phyloP scores from a whole-genome alignment of 1,284 basidiomycete genomes.

The Boletellus deceptivus region DNA sequence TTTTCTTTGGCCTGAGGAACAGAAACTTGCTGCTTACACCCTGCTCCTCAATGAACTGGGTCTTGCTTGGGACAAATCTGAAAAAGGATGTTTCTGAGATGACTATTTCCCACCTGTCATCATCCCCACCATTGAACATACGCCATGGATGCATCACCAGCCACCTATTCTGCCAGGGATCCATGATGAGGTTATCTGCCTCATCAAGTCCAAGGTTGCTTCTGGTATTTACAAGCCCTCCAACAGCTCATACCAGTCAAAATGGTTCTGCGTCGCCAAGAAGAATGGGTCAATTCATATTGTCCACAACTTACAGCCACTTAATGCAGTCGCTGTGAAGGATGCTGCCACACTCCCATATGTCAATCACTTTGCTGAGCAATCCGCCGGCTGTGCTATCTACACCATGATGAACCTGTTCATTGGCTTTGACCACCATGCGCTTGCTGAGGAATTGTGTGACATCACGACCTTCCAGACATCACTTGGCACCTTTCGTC shows the following conservation, averaged over 20 bases:
- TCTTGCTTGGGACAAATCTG: slow-evolving; percentile 28
- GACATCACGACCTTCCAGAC: slow-evolving; percentile 31
- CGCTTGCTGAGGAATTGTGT: slow-evolving; percentile 1
- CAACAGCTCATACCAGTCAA: neutral
- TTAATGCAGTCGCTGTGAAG: neutral
- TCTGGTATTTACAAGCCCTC: neutral
- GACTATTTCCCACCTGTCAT: slow-evolving; percentile 15
- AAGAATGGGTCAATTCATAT: neutral
- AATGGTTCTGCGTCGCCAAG: neutral
- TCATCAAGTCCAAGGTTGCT: neutral
- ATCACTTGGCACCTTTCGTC: slow-evolving; percentile 16
- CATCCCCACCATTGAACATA: slow-evolving; percentile 23
- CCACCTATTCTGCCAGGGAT: slow-evolving; percentile 23
- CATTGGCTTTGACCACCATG: slow-evolving; percentile 3
- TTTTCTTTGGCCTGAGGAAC: neutral
- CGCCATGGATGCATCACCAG: slow-evolving; percentile 20
- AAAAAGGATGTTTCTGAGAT: slow-evolving; percentile 21
- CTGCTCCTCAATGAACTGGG: neutral
- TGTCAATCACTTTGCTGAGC: slow-evolving; percentile 15
- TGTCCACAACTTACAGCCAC: neutral
- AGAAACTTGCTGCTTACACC: too few relatives aligned
- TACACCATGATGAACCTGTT: slow-evolving; percentile 22
- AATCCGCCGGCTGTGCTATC: slow-evolving; percentile 3
- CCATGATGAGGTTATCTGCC: neutral
- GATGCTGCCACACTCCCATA: slow-evolving; percentile 16